These are phyloP conservation scores for Corniculantispora saksenae DNA, from an alignment of 2,329 filamentous ascomycete species.

Conservation along the genomic window DNA sequence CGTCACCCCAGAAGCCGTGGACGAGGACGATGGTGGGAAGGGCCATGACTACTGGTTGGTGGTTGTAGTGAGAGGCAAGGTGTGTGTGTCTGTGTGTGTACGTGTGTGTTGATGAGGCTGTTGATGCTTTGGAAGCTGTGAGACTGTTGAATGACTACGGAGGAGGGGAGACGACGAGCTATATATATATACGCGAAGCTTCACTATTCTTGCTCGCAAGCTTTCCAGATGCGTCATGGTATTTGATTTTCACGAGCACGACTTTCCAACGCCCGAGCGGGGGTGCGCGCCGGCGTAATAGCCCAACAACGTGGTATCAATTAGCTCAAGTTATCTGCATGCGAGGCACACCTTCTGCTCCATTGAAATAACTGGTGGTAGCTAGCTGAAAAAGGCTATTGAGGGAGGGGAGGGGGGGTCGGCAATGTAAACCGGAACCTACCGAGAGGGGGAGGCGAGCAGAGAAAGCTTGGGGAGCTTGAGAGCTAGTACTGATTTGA, in stretches of 20 bases:
- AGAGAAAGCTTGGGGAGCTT: background rate
- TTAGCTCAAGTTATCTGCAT: background rate
- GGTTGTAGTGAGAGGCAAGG: too few species aligned
- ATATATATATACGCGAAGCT: background rate
- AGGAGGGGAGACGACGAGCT: background rate
- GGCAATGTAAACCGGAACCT: background rate
- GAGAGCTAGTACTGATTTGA: too few species aligned
- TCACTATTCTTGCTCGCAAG: background rate
- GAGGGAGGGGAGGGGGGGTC: background rate
- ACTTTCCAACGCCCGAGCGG: too few species aligned
- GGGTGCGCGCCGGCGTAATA: too few species aligned
- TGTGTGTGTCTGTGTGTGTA: too few species aligned
- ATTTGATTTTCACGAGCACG: too few species aligned
- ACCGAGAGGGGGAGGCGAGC: background rate
- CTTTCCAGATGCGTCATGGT: background rate
- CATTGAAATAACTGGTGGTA: too few species aligned
- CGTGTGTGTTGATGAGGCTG: too few species aligned
- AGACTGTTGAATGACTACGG: background rate
- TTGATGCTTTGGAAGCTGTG: background rate
- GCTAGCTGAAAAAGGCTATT: background rate
- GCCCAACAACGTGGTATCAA: background rate
- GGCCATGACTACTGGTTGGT: background rate
- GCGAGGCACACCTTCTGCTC: too few species aligned
- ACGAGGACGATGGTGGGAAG: constrained; percentile 13
- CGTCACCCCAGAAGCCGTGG: constrained; percentile 18